Percentiles rank a stretch among this genome's conserved stretches.
These are phyloP conservation scores for Candida tetrigidarum DNA, from an alignment of 1,139 yeast genomes.

Conservation along the genomic window DNA sequence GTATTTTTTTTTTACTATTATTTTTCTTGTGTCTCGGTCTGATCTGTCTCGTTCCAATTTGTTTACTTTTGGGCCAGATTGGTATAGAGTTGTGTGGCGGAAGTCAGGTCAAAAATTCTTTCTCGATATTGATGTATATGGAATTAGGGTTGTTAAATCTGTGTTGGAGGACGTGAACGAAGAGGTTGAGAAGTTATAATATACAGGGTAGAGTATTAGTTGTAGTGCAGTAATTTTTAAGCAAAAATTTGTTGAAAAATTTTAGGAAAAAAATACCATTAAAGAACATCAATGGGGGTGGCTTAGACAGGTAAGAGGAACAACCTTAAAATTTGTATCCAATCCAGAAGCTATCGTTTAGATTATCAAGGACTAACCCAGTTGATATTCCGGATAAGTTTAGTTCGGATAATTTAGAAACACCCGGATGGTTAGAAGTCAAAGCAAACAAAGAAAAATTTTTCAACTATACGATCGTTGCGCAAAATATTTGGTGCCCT, in stretches of 20 bases:
- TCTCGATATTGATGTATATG: no score
- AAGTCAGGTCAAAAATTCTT: neutral
- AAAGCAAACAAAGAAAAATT: neutral
- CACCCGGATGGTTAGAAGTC: neutral
- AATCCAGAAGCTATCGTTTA: neutral
- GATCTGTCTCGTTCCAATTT: neutral
- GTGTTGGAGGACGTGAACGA: no score
- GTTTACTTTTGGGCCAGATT: neutral
- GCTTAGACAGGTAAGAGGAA: no score
- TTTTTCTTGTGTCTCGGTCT: neutral
- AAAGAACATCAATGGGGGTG: no score
- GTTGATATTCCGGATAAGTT: neutral
- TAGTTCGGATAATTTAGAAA: neutral
- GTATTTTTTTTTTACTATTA: no score
- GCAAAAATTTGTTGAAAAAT: constrained; percentile 3
- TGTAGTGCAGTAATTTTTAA: neutral
- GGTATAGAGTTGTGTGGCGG: neutral
- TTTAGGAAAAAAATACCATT: neutral
- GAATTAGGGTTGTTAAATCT: no score
- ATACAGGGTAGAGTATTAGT: no score
- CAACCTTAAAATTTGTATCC: neutral
- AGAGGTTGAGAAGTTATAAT: no score
- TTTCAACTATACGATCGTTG: neutral
- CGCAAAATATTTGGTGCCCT: neutral
- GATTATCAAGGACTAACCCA: neutral